Conservation (phyloP, 2,329 filamentous ascomycete genomes). For the Sclerotinia trifoliorum region DNA sequence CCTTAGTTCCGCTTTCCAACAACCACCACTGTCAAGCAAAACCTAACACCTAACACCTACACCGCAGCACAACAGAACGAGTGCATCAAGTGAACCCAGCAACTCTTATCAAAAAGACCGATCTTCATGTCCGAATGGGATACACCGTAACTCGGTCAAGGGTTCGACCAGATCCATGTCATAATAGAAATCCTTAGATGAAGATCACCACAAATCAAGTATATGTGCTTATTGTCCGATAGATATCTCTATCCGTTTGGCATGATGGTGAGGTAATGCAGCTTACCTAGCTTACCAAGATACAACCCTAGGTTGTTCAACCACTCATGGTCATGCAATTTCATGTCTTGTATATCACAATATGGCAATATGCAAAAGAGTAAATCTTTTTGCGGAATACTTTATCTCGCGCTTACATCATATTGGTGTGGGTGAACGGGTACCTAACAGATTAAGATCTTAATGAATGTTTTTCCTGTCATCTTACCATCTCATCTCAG, state of each 20-base stretch:
- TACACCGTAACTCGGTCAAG: neutral
- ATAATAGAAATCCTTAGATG: neutral
- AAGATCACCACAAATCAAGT: neutral
- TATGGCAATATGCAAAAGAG: neutral
- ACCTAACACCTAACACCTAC: neutral
- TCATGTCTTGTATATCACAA: neutral
- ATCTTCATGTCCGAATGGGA: conserved; percentile 8
- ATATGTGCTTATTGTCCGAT: conserved; percentile 8
- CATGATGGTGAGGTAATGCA: conserved; percentile 1
- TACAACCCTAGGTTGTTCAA: neutral
- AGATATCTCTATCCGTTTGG: neutral
- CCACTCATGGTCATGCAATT: neutral
- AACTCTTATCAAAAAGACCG: conserved; percentile 7
- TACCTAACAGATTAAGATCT: conserved; percentile 12
- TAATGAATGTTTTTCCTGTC: neutral
- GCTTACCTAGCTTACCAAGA: conserved; percentile 10
- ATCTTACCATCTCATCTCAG: conserved; percentile 13
- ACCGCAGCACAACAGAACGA: conserved; percentile 1
- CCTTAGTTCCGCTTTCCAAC: neutral
- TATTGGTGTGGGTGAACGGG: neutral
- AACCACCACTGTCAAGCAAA: neutral
- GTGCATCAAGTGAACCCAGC: neutral
- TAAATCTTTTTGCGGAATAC: neutral
- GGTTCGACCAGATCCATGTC: neutral
- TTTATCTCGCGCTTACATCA: neutral